These are phyloP conservation scores for Durotheca rogersii DNA, from an alignment of 495 filamentous ascomycete species.

Conservation along the genomic window DNA sequence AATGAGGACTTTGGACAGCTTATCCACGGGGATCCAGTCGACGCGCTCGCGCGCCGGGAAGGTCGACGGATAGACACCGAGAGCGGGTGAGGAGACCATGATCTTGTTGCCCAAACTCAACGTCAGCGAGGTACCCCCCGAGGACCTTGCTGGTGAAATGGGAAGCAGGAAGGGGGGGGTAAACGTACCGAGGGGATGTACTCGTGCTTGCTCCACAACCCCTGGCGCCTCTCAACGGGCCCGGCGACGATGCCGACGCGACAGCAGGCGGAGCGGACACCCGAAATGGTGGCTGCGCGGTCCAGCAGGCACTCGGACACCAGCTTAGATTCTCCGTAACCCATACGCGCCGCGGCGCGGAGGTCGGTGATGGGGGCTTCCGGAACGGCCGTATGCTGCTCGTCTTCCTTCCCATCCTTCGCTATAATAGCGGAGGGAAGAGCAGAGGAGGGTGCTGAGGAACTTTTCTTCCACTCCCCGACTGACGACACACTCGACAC, in stretches of 20 bases:
- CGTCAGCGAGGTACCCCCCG: too few species aligned
- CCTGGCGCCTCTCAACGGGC: not conserved
- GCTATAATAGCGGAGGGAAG: too few species aligned
- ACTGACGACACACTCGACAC: constrained; percentile 48
- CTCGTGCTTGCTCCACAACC: constrained; percentile 1
- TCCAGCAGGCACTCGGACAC: constrained; percentile 2
- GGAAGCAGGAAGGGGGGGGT: not conserved
- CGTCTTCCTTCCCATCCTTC: too few species aligned
- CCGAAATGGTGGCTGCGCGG: not conserved
- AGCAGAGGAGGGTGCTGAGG: too few species aligned
- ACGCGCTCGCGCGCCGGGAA: not conserved
- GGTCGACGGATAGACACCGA: not conserved
- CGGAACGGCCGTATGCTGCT: too few species aligned
- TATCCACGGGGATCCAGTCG: constrained; percentile 3
- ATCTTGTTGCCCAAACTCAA: too few species aligned
- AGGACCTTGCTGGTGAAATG: not conserved
- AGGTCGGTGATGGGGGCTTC: constrained; percentile 45
- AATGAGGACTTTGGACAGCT: constrained; percentile 2
- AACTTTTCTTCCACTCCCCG: constrained; percentile 23
- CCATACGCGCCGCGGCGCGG: constrained; percentile 9
- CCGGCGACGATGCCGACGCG: constrained; percentile 11
- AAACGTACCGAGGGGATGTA: constrained; percentile 1
- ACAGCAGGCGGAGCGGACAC: constrained; percentile 2
- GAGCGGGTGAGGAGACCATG: not conserved
- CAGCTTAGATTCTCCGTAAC: constrained; percentile 9